A percentile compares a stretch with the other conserved stretches of the same genome.
phyloP scores from a whole-genome alignment of 148 eudicot genomes.

The Amaranthus cruentus region DNA sequence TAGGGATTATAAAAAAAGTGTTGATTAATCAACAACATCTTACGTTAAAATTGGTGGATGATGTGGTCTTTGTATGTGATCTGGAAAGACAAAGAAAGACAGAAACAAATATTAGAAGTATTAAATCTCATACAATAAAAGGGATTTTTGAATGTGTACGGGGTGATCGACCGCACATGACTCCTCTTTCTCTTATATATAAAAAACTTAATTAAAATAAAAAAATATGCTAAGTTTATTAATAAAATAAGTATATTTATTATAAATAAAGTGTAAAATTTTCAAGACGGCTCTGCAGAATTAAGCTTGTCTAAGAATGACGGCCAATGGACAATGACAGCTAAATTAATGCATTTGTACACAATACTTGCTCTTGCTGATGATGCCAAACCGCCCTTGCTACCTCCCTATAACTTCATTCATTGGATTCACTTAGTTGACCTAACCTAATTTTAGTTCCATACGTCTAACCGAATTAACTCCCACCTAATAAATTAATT shows the following conservation, averaged over 20 bases:
- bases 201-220: too few relatives aligned
- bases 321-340: neutral
- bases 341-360: too few relatives aligned
- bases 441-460: neutral
- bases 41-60: neutral
- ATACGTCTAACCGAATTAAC: neutral
- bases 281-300: too few relatives aligned
- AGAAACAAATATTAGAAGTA: too few relatives aligned
- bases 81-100: neutral
- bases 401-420: neutral
- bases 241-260: too few relatives aligned
- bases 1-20: conserved; percentile 7
- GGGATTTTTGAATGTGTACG: too few relatives aligned
- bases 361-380: neutral
- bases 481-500: conserved; percentile 1
- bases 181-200: too few relatives aligned
- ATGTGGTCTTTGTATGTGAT: neutral
- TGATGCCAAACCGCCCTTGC: conserved; percentile 21
- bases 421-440: conserved; percentile 7
- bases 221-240: too few relatives aligned
- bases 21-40: neutral
- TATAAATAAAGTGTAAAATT: too few relatives aligned
- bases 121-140: too few relatives aligned
- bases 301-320: neutral
- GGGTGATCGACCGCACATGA: too few relatives aligned